Base-by-base conservation (phyloP, 495 filamentous ascomycete genomes). In the Podospora pseudopauciseta region DNA sequence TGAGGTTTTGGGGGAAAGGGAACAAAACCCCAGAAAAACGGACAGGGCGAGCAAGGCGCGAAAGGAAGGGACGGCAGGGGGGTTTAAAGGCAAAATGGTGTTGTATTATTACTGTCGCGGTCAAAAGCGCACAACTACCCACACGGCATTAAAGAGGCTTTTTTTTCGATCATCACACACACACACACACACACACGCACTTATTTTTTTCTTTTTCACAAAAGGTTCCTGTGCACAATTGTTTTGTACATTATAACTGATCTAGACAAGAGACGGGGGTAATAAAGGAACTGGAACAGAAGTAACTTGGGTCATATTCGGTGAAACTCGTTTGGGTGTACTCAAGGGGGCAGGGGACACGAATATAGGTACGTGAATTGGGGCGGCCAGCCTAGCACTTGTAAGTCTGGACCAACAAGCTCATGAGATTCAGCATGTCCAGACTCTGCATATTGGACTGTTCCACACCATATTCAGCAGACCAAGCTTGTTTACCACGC, bases 11-110 rank as follows among this genome's bases (percentile, higher is more conserved):
- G 39, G 39, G 39, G 39, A 11, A 49, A 49, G 55, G 9, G 16
- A 26, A 67, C 23, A 26, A 11, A 49, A 61, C 26, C n/a, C 60
- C 59, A n/a, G 11, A 27, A n/a, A 26, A 63, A 58, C 32, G 39
- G 39, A 16, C 11, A 49, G 39, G 39, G 39, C 39, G 39, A 49
- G 39, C 39, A 49, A 49, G 39, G 39, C 58, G 59, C 61, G 11
- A 53, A 63, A 34, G 53, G 30, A 39, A 39, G 56, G 26, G 34
- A 15, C 49, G 30, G 20, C 19, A 54, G 27, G 39, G 39, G 53
- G 54, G 39, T 49, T 49, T 2, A 49, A 49, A 49, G 39, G 39
- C 39, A 49, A 49, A 49, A 49, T 11, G 39, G 39, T 49, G 39
- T 18, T 49, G 39, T 49, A 49, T 49, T 49, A 49, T 49, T 49